phyloP scores from a whole-genome alignment of 805 yeast species.

The Monosporozyma unispora region DNA sequence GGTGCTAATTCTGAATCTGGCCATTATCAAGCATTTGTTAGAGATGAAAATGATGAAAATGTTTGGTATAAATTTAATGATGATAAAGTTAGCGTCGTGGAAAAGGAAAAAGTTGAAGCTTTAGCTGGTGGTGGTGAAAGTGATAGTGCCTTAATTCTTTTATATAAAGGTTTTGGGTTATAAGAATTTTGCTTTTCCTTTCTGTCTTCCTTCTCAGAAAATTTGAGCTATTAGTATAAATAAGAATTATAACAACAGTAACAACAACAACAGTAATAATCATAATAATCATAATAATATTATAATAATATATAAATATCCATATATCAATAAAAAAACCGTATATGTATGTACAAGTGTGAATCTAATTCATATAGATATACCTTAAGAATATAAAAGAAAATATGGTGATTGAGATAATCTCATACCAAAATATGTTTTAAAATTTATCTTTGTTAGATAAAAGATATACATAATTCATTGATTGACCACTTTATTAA shows the following conservation, averaged over 20 bases:
- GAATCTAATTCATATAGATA: neutral
- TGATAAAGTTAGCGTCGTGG: slow-evolving; percentile 73
- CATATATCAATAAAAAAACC: neutral
- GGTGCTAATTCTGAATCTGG: slow-evolving; percentile 97
- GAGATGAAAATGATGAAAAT: slow-evolving; percentile 63
- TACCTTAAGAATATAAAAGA: neutral
- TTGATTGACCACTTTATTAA: slow-evolving; percentile 49
- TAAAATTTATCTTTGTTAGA: no score
- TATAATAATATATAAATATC: neutral
- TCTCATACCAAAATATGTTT: no score
- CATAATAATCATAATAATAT: slow-evolving; percentile 1
- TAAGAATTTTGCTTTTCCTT: no score
- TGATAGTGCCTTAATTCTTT: slow-evolving; percentile 83
- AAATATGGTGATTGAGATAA: no score
- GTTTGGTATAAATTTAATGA: slow-evolving; percentile 95
- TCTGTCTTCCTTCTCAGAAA: no score
- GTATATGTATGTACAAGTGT: neutral
- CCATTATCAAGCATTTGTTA: slow-evolving; percentile 86
- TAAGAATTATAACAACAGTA: no score
- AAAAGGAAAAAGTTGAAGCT: slow-evolving; percentile 69
- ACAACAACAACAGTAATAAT: no score
- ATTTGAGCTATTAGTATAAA: no score
- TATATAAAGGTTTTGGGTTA: slow-evolving; percentile 76
- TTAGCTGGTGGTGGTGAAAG: slow-evolving; percentile 97
- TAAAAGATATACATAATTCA: neutral